phyloP scores from a whole-genome alignment of 805 yeast species.

The Pichia ethanolica region DNA sequence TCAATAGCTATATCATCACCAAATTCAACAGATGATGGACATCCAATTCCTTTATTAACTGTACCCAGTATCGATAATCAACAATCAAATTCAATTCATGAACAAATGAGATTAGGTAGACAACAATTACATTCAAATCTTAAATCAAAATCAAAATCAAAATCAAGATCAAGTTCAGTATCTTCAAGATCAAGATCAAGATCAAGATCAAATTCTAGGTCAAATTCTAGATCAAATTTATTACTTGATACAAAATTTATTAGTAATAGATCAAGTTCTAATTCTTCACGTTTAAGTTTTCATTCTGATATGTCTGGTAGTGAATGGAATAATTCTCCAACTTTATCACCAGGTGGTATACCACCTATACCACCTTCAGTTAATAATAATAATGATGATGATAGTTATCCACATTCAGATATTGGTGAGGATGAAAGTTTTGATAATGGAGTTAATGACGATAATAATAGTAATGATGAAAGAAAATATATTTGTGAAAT shows the following conservation, averaged over 20 bases:
- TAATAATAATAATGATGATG: neutral
- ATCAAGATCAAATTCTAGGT: too few species aligned
- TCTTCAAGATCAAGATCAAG: neutral
- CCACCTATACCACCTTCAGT: neutral
- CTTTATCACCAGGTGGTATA: neutral
- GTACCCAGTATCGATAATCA: slow-evolving; percentile 26
- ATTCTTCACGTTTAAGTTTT: slow-evolving; percentile 2
- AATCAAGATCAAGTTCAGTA: slow-evolving; percentile 14
- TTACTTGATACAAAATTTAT: neutral
- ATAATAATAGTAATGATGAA: slow-evolving; percentile 49
- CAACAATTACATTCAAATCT: slow-evolving; percentile 27
- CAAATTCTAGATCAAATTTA: too few species aligned
- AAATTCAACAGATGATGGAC: slow-evolving; percentile 2
- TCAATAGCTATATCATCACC: neutral
- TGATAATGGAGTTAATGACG: neutral
- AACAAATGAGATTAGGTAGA: slow-evolving; percentile 34
- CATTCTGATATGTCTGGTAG: slow-evolving; percentile 2
- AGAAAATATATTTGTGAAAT: slow-evolving; percentile 69
- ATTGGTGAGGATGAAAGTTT: slow-evolving; percentile 11
- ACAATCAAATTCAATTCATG: too few species aligned
- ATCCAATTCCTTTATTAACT: slow-evolving; percentile 11
- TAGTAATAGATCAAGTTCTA: neutral
- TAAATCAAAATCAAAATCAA: slow-evolving; percentile 16
- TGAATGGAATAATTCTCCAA: neutral
- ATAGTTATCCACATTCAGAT: slow-evolving; percentile 14